Conservation (phyloP, 2,329 filamentous ascomycete genomes). For the Calonectria hawksworthii region DNA sequence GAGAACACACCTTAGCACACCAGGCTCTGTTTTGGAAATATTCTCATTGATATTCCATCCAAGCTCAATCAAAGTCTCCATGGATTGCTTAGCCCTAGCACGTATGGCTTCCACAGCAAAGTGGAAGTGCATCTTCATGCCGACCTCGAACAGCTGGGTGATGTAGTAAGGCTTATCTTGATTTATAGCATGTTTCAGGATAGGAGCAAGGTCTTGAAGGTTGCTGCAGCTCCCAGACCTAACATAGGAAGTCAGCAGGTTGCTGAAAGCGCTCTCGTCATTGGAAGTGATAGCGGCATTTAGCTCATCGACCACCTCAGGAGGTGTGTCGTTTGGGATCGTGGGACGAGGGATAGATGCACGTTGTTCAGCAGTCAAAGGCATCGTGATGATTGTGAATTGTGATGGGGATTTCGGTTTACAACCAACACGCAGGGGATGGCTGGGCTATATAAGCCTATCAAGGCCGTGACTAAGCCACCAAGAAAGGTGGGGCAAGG, state of each 20-base stretch:
- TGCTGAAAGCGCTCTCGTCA: background rate
- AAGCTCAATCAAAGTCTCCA: background rate
- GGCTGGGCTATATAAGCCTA: too few relatives aligned
- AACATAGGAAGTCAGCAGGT: background rate
- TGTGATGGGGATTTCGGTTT: too few relatives aligned
- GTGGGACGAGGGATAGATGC: background rate
- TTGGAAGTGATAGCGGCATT: background rate
- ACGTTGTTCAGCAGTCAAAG: background rate
- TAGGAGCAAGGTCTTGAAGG: background rate
- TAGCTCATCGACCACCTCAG: background rate
- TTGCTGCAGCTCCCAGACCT: background rate
- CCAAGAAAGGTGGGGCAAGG: too few relatives aligned
- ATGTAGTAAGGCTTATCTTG: background rate
- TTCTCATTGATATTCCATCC: background rate
- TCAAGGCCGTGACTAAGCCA: too few relatives aligned
- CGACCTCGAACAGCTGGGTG: background rate
- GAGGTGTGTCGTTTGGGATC: background rate
- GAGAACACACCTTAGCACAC: background rate
- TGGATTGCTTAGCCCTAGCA: background rate
- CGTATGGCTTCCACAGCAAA: background rate
- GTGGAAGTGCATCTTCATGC: background rate
- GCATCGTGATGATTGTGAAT: background rate
- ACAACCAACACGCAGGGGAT: too few relatives aligned
- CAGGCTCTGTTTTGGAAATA: background rate
- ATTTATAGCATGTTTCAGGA: background rate